These are phyloP conservation scores for Salix dunnii DNA, from an alignment of 345 rosid genomes.

Conservation along the genomic window DNA sequence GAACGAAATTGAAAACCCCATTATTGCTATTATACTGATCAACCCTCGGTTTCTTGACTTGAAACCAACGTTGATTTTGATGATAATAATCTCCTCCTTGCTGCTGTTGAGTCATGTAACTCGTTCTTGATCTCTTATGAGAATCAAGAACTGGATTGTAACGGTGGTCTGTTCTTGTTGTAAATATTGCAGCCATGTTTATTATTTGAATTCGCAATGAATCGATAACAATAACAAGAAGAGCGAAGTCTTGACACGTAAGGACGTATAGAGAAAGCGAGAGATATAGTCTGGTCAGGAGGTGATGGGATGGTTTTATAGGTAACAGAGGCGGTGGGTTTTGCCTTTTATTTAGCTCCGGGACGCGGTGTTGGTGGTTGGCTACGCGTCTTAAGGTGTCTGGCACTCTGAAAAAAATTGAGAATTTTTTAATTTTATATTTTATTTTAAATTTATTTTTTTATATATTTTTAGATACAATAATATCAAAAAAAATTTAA, in stretches of 20 bases:
- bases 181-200: background rate
- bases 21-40: background rate
- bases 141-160: background rate
- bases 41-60: background rate
- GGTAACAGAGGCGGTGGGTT: background rate
- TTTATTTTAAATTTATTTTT: too few species aligned
- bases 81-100: background rate
- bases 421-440: too few species aligned
- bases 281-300: too few species aligned
- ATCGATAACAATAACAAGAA: background rate
- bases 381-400: too few species aligned
- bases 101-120: background rate
- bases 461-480: too few species aligned
- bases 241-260: background rate
- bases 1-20: background rate
- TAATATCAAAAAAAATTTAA: too few species aligned
- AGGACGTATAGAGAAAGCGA: background rate
- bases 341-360: background rate
- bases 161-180: background rate
- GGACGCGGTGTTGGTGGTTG: background rate
- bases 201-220: background rate
- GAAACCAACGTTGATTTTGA: background rate
- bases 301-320: background rate
- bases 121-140: background rate
- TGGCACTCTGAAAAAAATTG: too few species aligned